These are phyloP conservation scores for Penicillium sclerotiorum DNA, from an alignment of 2,329 filamentous ascomycete species.

Conservation along the genomic window DNA sequence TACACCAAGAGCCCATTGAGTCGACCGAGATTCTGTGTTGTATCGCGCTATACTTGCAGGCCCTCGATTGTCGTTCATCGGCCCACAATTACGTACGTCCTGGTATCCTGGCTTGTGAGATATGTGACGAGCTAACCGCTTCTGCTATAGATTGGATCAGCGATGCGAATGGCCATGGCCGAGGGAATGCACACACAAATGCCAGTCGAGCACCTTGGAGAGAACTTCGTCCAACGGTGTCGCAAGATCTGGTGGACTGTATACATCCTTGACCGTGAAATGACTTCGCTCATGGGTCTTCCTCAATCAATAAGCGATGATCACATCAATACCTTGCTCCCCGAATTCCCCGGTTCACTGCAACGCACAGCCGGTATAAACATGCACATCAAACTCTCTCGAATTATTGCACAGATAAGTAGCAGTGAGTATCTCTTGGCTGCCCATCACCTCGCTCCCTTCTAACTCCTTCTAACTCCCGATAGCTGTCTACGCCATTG, in stretches of 20 bases:
- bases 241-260: conserved; percentile 60
- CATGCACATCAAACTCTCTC: conserved; percentile 52
- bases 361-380: conserved; percentile 45
- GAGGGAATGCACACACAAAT: conserved; percentile 59
- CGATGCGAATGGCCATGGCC: conserved; percentile 55
- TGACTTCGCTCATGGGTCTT: conserved; percentile 57
- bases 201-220: conserved; percentile 50
- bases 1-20: conserved; percentile 48
- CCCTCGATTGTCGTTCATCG: conserved; percentile 52
- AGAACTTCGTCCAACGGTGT: conserved; percentile 51
- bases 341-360: conserved; percentile 44
- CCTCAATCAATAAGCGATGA: conserved; percentile 55
- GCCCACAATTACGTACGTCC: conserved; percentile 53
- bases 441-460: too few species aligned
- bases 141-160: conserved; percentile 61
- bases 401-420: conserved; percentile 49
- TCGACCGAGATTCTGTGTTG: conserved; percentile 53
- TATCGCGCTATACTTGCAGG: conserved; percentile 56
- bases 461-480: not conserved
- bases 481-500: conserved; percentile 47
- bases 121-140: conserved; percentile 41
- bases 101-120: conserved; percentile 23
- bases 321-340: conserved; percentile 53
- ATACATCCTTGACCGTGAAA: conserved; percentile 57
- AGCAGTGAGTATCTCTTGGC: conserved; percentile 44